These are phyloP conservation scores for Populus pruinosa DNA, from an alignment of 345 rosid species.

Conservation along the genomic window DNA sequence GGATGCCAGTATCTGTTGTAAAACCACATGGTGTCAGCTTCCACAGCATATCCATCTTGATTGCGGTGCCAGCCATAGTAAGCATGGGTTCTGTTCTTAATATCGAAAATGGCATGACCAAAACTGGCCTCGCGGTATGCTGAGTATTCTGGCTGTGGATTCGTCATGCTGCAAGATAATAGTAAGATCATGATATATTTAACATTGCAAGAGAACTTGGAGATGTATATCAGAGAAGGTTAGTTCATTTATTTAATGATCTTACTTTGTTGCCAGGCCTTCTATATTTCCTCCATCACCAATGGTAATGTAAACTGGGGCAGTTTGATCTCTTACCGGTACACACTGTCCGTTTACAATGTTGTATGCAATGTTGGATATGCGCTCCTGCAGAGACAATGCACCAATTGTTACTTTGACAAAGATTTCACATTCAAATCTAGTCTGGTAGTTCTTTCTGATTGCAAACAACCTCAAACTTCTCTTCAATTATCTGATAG, in stretches of 20 bases:
- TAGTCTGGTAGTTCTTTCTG: neutral
- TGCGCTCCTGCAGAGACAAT: conserved; percentile 53
- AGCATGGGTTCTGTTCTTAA: conserved; percentile 84
- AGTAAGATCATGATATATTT: neutral
- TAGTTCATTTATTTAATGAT: neutral
- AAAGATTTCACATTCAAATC: neutral
- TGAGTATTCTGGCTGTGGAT: conserved; percentile 89
- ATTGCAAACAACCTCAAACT: neutral
- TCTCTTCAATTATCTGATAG: neutral
- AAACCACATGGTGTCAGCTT: conserved; percentile 87
- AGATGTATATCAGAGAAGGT: neutral
- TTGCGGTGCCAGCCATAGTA: conserved; percentile 79
- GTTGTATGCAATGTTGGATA: conserved; percentile 77
- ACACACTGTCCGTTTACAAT: conserved; percentile 51
- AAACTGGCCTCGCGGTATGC: conserved; percentile 91
- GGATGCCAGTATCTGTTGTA: conserved; percentile 66
- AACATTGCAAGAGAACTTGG: neutral
- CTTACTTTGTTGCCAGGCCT: conserved; percentile 75
- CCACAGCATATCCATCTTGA: conserved; percentile 72
- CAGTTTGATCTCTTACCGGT: conserved; percentile 61
- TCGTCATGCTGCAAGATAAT: conserved; percentile 56
- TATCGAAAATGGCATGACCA: conserved; percentile 76
- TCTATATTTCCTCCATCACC: conserved; percentile 92
- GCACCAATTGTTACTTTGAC: neutral
- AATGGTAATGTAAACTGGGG: conserved; percentile 75